Percentiles rank a stretch among this genome's conserved stretches.
Evolutionary conservation across 768 basidiomycete genomes (phyloP).

Genomic region (Ramaria rubella): DNA sequence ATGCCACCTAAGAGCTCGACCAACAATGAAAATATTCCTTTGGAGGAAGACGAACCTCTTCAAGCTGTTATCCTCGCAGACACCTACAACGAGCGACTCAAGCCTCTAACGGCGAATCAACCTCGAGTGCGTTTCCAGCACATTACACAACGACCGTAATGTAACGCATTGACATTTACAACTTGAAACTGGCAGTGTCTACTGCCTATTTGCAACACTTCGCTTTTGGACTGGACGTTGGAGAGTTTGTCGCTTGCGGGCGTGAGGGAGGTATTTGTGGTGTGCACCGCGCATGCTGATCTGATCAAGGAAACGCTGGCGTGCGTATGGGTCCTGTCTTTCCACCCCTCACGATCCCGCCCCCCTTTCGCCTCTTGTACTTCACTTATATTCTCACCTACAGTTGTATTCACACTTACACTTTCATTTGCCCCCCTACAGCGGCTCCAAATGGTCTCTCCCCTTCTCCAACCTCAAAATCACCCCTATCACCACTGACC

Average conservation of each 20-base stretch:
- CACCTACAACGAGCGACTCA: constrained; percentile 90
- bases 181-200: constrained; percentile 71
- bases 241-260: constrained; percentile 92
- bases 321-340: constrained; percentile 37
- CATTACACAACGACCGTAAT: constrained; percentile 3
- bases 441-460: constrained; percentile 81
- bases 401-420: too few relatives aligned
- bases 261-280: constrained; percentile 93
- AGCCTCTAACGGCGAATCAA: constrained; percentile 80
- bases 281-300: constrained; percentile 86
- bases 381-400: not conserved
- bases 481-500: constrained; percentile 77
- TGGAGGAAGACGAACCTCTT: constrained; percentile 72
- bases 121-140: constrained; percentile 79
- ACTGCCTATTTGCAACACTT: constrained; percentile 89
- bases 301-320: constrained; percentile 79
- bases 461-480: constrained; percentile 76
- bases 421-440: too few relatives aligned
- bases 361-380: too few relatives aligned
- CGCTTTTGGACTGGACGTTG: constrained; percentile 93
- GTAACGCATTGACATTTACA: not conserved
- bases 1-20: constrained; percentile 63
- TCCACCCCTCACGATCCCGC: constrained; percentile 8
- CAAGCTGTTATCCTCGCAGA: constrained; percentile 96
- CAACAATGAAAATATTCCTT: constrained; percentile 54